Base-by-base conservation (phyloP, 2,329 filamentous ascomycete genomes). In the Diaporthe ampelina region DNA sequence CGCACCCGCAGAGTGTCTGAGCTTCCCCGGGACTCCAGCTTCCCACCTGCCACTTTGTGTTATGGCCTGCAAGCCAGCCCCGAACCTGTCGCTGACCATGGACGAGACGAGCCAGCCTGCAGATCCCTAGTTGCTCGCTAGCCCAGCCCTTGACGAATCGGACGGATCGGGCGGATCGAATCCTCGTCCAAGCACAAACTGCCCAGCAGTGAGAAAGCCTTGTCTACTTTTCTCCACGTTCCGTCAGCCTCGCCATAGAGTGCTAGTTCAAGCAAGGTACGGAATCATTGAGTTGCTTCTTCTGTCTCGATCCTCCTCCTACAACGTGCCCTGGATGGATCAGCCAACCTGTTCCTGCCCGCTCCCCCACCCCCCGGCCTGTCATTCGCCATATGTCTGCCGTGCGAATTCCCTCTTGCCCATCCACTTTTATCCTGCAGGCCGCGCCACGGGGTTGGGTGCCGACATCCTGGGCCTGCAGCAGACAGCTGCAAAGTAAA, bases 401-500 rank as follows among this genome's bases (percentile, higher is more conserved):
- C 43, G 61, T 35, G 61, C 10, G 40, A 65, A 19, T 52, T 17
- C 43, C 17, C 13, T 11, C 61, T 37, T 13, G 43, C 61, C 45
- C n/a, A 24, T 32, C 45, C 29, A 24, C 61, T 45, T 67, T 37
- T 26, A 45, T n/a, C 45, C 61, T 67, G 61, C 61, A 67, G 61
- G 61, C 26, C 45, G 61, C 11, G 61, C 61, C 61, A 67, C 48
- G 61, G 24, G 61, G 61, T 52, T 45, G 61, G 45, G 45, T 52
- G 61, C 45, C 61, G 45, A 67, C 61, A 13, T 67, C 21, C 21
- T 67, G 61, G 61, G 45, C 61, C 61, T 67, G 61, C 61, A 52
- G 61, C 61, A 67, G 45, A 67, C 61, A 52, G 61, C 61, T 67
- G 61, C 61, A 50, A 35, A 17, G 24, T 29, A 15, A 19, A 45